A percentile compares a stretch with the other conserved stretches of the same genome.
phyloP scores from a whole-genome alignment of 1,284 basidiomycete genomes.

The Rhodofomes roseus region DNA sequence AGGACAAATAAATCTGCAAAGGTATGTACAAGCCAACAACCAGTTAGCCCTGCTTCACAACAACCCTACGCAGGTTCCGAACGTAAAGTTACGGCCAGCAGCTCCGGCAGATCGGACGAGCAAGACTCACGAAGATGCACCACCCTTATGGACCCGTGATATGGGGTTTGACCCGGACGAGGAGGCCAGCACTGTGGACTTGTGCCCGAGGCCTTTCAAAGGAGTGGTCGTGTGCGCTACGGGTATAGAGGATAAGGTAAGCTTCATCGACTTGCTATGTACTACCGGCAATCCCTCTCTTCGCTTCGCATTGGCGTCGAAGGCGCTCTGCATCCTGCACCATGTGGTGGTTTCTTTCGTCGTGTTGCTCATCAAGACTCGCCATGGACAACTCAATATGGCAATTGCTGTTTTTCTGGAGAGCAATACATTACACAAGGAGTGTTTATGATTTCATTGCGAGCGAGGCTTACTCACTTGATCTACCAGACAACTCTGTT shows the following conservation, averaged over 20 bases:
- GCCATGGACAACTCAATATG: too few species aligned
- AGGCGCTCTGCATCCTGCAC: too few species aligned
- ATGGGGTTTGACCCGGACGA: constrained; percentile 23
- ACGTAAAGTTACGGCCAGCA: constrained; percentile 72
- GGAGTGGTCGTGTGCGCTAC: constrained; percentile 68
- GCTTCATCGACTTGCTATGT: background rate
- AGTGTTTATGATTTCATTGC: too few species aligned
- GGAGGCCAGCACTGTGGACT: constrained; percentile 37
- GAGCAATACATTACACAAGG: too few species aligned
- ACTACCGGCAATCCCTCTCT: background rate
- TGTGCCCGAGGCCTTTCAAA: constrained; percentile 64
- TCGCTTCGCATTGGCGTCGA: too few species aligned
- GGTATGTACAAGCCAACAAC: constrained; percentile 20
- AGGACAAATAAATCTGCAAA: constrained; percentile 43
- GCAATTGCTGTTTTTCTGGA: too few species aligned
- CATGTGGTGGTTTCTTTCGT: too few species aligned
- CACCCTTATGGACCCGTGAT: constrained; percentile 16
- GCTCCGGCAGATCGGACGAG: constrained; percentile 25
- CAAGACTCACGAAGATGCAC: constrained; percentile 11
- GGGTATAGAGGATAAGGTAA: constrained; percentile 65
- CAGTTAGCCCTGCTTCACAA: background rate
- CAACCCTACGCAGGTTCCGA: constrained; percentile 53
- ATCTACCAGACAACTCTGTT: constrained; percentile 71
- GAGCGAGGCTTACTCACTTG: too few species aligned
- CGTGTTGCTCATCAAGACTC: too few species aligned